Evolutionary conservation across 371 early-diverging fungal genomes (phyloP), one percentile per base, ranked within the genome.

Genomic region (Catenaria anguillulae): DNA sequence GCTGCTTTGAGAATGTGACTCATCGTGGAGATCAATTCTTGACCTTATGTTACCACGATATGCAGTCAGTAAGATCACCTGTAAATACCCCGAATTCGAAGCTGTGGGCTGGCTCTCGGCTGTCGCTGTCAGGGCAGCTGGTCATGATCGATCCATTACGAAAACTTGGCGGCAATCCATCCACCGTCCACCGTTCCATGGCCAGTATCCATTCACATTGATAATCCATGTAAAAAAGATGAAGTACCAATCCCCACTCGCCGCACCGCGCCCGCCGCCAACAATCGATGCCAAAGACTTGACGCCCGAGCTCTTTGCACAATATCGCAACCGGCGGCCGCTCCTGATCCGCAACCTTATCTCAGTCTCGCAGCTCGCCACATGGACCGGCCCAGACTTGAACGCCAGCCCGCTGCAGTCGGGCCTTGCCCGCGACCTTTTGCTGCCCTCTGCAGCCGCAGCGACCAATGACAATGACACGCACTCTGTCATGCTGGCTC

Each of bases 341-440:
- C 60, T 70, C 5, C 55, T 42, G 13, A 63, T 70, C 52, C 69
- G 69, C 19, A 63, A 66, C 54, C 62, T 67, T 48, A 35, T 70
- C 23, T 10, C 56, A 0, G 26, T 17, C 2, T 8, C 46, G 17
- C 62, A 64, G 1, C 60, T 70, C 2, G 54, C 64, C 1, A 59
- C 50, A 26, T 70, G 67, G 37, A 37, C 37, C 8, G 37, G 37
- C 8, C 37, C 37, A 4, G 37, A 37, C 37, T 13, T 37, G 37
- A 8, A 37, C 37, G 37, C 8, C 37, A 13, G 8, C 8, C 37
- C 37, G 8, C 8, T 8, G 65, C 52, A 66, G 13, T 40, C 56
- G 0, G 55, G 61, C 29, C 69, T 66, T 19, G 48, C 59, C 6
- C 55, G 64, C 55, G 60, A 65, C 43, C 26, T 59, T 23, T 54